phyloP scores from a whole-genome alignment of 2,329 filamentous ascomycete genomes.

The Exophiala lecanii-corni region DNA sequence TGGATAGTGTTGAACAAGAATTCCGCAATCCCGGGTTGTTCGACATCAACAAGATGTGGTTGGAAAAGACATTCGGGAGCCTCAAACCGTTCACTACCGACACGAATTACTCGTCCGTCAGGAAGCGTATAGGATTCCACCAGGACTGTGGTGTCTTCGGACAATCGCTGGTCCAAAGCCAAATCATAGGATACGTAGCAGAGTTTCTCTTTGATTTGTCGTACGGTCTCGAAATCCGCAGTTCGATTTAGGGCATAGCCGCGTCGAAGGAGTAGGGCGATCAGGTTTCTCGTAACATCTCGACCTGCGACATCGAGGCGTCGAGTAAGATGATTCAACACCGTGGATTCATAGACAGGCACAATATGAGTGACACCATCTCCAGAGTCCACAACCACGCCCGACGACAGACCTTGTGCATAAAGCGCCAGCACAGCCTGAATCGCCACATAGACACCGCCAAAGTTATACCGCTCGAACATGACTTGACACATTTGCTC shows the following conservation, averaged over 20 bases:
- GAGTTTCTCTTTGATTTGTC: conserved; percentile 99
- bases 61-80: conserved; percentile 98
- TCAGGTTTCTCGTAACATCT: conserved; percentile 97
- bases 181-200: conserved; percentile 99
- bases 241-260: conserved; percentile 97
- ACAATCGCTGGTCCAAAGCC: conserved; percentile 89
- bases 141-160: conserved; percentile 93
- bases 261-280: conserved; percentile 84
- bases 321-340: conserved; percentile 92
- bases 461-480: conserved; percentile 96
- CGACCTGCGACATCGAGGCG: conserved; percentile 92
- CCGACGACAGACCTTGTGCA: conserved; percentile 86
- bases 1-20: conserved; percentile 99
- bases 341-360: conserved; percentile 95
- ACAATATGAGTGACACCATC: conserved; percentile 99
- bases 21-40: conserved; percentile 93
- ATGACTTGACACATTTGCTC: conserved; percentile 99
- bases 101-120: conserved; percentile 90
- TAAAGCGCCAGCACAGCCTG: conserved; percentile 95
- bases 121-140: conserved; percentile 97
- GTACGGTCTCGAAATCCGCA: conserved; percentile 96
- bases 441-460: conserved; percentile 95
- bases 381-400: conserved; percentile 97
- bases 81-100: conserved; percentile 96
- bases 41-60: conserved; percentile 93